Evolutionary conservation across 345 rosid species (phyloP), one percentile per base, ranked within the genome.

Genomic region (Eucalyptus paniculata): DNA sequence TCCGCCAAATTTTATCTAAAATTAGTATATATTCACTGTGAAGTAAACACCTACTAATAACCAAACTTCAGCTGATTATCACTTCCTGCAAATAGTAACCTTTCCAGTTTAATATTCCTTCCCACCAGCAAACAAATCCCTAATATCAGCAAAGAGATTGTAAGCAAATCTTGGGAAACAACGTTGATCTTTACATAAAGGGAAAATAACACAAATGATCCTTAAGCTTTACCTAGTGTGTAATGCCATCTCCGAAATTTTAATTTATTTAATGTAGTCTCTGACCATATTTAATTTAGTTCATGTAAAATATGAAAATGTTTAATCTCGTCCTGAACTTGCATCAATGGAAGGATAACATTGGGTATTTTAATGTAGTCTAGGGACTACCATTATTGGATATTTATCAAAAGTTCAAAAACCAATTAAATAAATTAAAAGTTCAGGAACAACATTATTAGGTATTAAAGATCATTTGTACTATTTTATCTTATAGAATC

Each of bases 401-500:
- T 5, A 53, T 53, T 53, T 53, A 53, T 3, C 24, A 56, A 60
- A 60, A 60, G 16, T 12, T 60, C 1, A 62, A 6, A 5, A 13
- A 62, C 0, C 3, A 28, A 28, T 28, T 28, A 12, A 30, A 62
- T 62, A 62, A 19, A 53, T 53, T 53, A 0, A 60, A 60, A 60
- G 16, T 12, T 28, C 0, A 62, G 0, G 3, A 5, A 62, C 7
- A 13, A 6, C 17, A 6, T 62, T 28, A 28, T 62, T 12, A 28
- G 4, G 8, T 14, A 30, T 62, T 30, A 13, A 30, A 62, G 17
- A 62, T 30, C 32, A 62, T 62, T 30, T 62, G 32, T 62, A 53
- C 58, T 7, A 62, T 13, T 62, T 62, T 62, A 3, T 80, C 92
- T 51, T 94, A 92, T 92, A 89, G 92, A 44, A 93, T 93, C 18